Evolutionary conservation across 2,329 filamentous ascomycete genomes (phyloP).

Genomic region (Arthrocladium fulminans): DNA sequence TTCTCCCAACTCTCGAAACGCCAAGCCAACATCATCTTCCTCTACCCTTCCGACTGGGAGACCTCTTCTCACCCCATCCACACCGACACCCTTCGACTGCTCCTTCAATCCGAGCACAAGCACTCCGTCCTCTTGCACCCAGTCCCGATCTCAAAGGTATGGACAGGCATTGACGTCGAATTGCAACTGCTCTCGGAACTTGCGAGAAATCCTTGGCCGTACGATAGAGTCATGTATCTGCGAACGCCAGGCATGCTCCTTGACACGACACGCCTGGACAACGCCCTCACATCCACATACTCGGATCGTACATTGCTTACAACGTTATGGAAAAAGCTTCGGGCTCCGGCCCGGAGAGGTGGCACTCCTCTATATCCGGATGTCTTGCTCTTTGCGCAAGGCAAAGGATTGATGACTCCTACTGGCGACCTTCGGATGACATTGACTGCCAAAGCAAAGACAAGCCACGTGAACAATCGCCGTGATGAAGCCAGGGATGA

Average conservation of each 20-base stretch:
- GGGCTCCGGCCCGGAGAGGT: slow-evolving; percentile 3
- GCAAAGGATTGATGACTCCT: slow-evolving; percentile 16
- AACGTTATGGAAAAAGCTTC: slow-evolving; percentile 16
- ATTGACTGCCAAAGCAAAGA: slow-evolving; percentile 8
- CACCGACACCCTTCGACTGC: slow-evolving; percentile 29
- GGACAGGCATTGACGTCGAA: slow-evolving; percentile 9
- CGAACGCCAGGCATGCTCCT: slow-evolving; percentile 34
- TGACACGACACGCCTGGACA: slow-evolving; percentile 31
- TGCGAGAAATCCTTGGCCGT: slow-evolving; percentile 22
- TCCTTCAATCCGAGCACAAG: slow-evolving; percentile 32
- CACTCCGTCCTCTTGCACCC: slow-evolving; percentile 30
- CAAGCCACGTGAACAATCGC: background rate
- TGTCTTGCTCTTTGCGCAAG: slow-evolving; percentile 14
- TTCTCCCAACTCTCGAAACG: slow-evolving; percentile 25
- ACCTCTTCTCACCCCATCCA: slow-evolving; percentile 8
- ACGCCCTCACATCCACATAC: slow-evolving; percentile 24
- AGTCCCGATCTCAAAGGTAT: slow-evolving; percentile 14
- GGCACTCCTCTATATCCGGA: slow-evolving; percentile 18
- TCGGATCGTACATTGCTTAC: background rate
- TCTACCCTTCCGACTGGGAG: slow-evolving; percentile 41
- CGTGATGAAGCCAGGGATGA: slow-evolving; percentile 7
- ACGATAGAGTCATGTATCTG: slow-evolving; percentile 37
- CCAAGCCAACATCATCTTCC: slow-evolving; percentile 35
- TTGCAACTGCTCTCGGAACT: slow-evolving; percentile 21
- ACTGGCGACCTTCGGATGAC: slow-evolving; percentile 14